These are phyloP conservation scores for Nitzschia sp. DNA, from an alignment of 108 stramenopile genomes.

Conservation along the genomic window DNA sequence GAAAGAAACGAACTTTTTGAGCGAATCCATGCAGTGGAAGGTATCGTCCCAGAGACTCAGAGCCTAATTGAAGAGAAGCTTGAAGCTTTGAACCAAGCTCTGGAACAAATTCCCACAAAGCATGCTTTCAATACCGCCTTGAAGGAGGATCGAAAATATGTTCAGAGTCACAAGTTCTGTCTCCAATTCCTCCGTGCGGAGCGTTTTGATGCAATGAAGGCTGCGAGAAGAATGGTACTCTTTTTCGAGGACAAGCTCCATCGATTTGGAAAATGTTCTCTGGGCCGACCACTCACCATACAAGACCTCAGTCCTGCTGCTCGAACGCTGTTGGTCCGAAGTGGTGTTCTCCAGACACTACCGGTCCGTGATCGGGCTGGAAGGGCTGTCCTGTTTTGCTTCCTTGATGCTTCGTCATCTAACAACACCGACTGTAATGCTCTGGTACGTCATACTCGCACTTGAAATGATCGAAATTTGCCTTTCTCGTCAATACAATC, in stretches of 20 bases:
- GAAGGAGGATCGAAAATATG: constrained; percentile 8
- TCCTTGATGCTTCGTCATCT: no score
- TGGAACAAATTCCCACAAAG: not conserved
- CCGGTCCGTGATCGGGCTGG: constrained; percentile 16
- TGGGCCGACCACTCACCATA: constrained; percentile 19
- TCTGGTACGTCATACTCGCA: no score
- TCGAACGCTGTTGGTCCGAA: not conserved
- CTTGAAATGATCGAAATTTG: no score
- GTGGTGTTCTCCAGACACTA: constrained; percentile 2
- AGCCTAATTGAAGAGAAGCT: constrained; percentile 19
- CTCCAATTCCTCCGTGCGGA: constrained; percentile 45
- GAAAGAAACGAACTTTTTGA: constrained; percentile 23
- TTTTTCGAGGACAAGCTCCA: constrained; percentile 38
- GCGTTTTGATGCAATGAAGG: constrained; percentile 28
- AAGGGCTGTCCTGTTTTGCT: not conserved
- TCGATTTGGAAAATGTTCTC: constrained; percentile 22
- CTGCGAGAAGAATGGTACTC: constrained; percentile 30
- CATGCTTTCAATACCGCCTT: constrained; percentile 3
- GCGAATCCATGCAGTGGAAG: constrained; percentile 33
- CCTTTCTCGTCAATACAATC: no score
- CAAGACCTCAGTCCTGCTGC: constrained; percentile 21
- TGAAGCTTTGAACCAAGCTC: constrained; percentile 6
- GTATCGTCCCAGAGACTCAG: constrained; percentile 8
- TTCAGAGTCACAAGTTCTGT: constrained; percentile 10
- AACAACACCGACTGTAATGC: no score